These are phyloP conservation scores for Teunomyces tritomae DNA, from an alignment of 805 yeast genomes.

Conservation along the genomic window DNA sequence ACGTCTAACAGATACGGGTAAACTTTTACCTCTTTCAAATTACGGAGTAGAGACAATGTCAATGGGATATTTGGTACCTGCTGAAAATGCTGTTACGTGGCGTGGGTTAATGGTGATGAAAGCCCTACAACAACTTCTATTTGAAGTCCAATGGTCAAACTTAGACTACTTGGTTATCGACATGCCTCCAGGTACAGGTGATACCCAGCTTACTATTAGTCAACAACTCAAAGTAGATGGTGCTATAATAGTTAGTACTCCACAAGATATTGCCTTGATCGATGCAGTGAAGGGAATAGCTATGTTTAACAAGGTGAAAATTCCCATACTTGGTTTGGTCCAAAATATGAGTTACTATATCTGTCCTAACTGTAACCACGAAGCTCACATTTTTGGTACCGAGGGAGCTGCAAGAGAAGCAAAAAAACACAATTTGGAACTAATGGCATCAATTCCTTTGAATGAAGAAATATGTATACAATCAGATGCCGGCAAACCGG, in stretches of 20 bases:
- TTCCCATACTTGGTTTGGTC: constrained; percentile 74
- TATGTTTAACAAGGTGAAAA: constrained; percentile 69
- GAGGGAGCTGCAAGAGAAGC: constrained; percentile 59
- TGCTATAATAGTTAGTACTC: constrained; percentile 79
- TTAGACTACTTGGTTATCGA: constrained; percentile 73
- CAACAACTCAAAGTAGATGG: constrained; percentile 77
- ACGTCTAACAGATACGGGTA: constrained; percentile 48
- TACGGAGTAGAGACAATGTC: constrained; percentile 84
- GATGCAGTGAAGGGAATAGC: constrained; percentile 80
- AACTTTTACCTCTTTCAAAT: constrained; percentile 63
- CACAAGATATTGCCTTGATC: constrained; percentile 78
- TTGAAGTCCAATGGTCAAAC: constrained; percentile 73
- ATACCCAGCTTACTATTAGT: constrained; percentile 77
- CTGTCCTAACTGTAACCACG: constrained; percentile 75
- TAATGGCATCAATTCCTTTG: constrained; percentile 69
- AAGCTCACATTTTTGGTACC: constrained; percentile 70
- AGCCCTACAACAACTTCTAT: constrained; percentile 78
- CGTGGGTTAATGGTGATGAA: constrained; percentile 85
- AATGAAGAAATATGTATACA: constrained; percentile 55
- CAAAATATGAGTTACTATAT: constrained; percentile 78
- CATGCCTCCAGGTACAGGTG: constrained; percentile 93
- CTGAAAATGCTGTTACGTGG: constrained; percentile 76
- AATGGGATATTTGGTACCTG: constrained; percentile 75
- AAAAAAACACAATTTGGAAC: constrained; percentile 41
- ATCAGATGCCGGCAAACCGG: constrained; percentile 67